Base-by-base conservation (phyloP, 2,329 filamentous ascomycete species). In the Plenodomus tracheiphilus region DNA sequence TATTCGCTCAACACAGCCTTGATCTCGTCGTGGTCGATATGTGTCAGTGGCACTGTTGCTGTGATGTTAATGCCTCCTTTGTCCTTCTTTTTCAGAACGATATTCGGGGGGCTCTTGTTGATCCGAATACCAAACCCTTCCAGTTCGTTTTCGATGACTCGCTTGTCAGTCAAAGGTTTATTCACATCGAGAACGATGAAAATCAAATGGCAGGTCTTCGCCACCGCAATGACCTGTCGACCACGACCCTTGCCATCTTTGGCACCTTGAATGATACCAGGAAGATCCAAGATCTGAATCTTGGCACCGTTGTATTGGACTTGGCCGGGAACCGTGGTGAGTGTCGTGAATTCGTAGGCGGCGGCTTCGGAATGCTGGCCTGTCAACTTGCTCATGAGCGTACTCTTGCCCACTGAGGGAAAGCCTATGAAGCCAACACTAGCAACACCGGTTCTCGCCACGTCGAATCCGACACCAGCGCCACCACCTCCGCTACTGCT, bases 51-150 rank as follows among this genome's bases (percentile, higher is more conserved):
- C 38, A 94, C 87, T 2, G 94, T 99, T 75, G 85, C 94, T n/a
- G 92, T 96, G 69, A 99, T 94, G 68, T 89, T 92, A 69, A 99
- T 85, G 30, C 94, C 94, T 62, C 94, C 94, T 78, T 97, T 97
- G 76, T 99, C 94, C 81, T 99, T 99, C 81, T 99, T 99, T 77
- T 87, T 95, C 81, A 97, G 96, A n/a, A 94, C 89, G 67, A 99
- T 99, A 73, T 99, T 99, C 35, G 94, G 94, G 20, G 94, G 94
- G 64, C 85, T 78, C 79, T 97, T 99, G 81, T 99, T 99, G 79
- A 97, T 93, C 47, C 94, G 85, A 70, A 99, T 97, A 28, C 94
- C 94, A 66, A 99, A 99, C 7, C 94, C 94, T 73, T 99, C 94
- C 71, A 99, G 76, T 77, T 99, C 94, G 43, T 85, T 82, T 76